Conservation (phyloP, 805 yeast species). For the Yarrowia keelungensis region DNA sequence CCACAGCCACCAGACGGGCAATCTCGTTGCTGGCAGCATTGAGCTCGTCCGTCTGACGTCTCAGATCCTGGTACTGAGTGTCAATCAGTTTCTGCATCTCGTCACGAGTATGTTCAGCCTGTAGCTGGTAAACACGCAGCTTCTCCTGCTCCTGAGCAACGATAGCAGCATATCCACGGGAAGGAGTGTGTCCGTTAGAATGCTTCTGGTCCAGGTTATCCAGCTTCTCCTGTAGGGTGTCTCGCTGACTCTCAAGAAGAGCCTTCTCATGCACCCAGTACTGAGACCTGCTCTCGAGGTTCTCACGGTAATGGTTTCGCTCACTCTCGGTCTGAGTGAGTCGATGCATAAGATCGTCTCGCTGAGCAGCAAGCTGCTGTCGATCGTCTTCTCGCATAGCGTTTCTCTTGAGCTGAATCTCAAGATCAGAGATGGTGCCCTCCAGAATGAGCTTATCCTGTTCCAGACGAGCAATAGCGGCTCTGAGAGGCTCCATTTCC, state of each 20-base stretch:
- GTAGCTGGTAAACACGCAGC: conserved; percentile 22
- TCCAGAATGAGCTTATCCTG: conserved; percentile 24
- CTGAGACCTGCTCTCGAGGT: conserved; percentile 22
- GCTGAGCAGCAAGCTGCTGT: conserved; percentile 25
- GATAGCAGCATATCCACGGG: conserved; percentile 18
- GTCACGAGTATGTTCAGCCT: conserved; percentile 13
- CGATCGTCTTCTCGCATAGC: conserved; percentile 10
- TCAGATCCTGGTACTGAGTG: conserved; percentile 24
- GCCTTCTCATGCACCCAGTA: conserved; percentile 33
- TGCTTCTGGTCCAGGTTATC: conserved; percentile 21
- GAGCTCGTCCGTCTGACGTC: conserved; percentile 7
- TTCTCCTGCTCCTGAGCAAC: conserved; percentile 35
- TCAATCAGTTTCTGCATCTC: conserved; percentile 37
- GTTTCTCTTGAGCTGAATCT: conserved; percentile 11
- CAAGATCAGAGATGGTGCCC: conserved; percentile 18
- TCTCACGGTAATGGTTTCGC: conserved; percentile 19
- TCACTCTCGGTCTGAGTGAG: conserved; percentile 21
- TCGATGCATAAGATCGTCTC: conserved; percentile 25
- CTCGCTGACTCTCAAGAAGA: conserved; percentile 19
- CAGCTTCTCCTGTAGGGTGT: conserved; percentile 14
- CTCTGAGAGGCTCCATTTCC: conserved; percentile 30
- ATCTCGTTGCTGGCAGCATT: conserved; percentile 21
- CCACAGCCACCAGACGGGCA: conserved; percentile 19
- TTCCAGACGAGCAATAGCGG: conserved; percentile 30
- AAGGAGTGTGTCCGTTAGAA: conserved; percentile 8